A percentile compares a stretch with the other conserved stretches of the same genome.
These are phyloP conservation scores for Pyronema omphalodes DNA, from an alignment of 495 filamentous ascomycete species.

Conservation along the genomic window DNA sequence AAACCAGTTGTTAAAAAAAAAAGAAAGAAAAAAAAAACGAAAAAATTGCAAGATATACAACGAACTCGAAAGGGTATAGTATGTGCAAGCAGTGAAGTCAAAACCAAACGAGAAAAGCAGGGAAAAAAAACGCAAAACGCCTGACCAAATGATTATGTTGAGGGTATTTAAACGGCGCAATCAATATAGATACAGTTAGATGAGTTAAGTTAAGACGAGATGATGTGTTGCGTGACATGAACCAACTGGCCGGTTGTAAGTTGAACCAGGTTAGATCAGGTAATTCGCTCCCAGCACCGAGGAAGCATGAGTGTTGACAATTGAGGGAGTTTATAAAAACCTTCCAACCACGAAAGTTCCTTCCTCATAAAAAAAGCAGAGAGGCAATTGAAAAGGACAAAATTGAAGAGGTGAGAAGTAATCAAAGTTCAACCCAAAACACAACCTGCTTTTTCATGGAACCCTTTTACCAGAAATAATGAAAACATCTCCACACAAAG, in stretches of 20 bases:
- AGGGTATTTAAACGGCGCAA: not conserved
- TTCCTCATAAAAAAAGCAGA: conserved; percentile 10
- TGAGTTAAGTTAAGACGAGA: not conserved
- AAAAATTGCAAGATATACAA: conserved; percentile 12
- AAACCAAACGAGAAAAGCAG: conserved; percentile 3
- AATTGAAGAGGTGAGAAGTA: not conserved
- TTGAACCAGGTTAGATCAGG: no score
- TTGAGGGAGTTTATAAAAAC: not conserved
- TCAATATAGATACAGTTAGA: conserved; percentile 1
- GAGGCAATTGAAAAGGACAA: conserved; percentile 11
- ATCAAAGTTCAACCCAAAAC: not conserved
- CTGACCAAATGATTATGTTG: conserved; percentile 3
- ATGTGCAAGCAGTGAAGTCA: not conserved
- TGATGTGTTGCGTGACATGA: not conserved
- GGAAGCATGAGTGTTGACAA: not conserved
- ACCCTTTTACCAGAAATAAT: conserved; percentile 1
- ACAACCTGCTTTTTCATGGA: not conserved
- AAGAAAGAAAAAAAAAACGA: conserved; percentile 10
- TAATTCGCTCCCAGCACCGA: not conserved
- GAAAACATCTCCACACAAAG: not conserved
- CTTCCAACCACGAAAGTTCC: conserved; percentile 3
- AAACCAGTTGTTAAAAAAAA: conserved; percentile 7
- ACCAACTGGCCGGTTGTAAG: not conserved
- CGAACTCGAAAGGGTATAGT: conserved; percentile 6
- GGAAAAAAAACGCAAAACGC: conserved; percentile 19